phyloP scores from a whole-genome alignment of 2,329 filamentous ascomycete genomes.

The Pleurostoma richardsiae region DNA sequence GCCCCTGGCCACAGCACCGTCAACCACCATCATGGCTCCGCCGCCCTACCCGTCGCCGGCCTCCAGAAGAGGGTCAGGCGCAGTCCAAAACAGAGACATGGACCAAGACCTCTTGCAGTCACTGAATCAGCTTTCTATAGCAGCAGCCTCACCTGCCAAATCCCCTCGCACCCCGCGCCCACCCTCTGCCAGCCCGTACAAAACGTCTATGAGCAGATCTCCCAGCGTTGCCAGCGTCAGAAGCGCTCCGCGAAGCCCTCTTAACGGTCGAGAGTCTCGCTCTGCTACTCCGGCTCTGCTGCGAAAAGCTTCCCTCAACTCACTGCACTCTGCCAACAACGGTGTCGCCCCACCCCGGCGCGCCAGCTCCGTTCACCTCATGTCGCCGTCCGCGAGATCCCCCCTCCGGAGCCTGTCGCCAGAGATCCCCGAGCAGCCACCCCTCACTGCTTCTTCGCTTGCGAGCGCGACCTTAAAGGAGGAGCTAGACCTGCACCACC shows the following conservation, averaged over 20 bases:
- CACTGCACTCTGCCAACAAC: conserved; percentile 42
- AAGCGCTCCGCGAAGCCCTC: conserved; percentile 34
- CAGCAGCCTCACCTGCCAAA: conserved; percentile 6
- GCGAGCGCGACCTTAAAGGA: conserved; percentile 64
- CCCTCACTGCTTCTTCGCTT: conserved; percentile 47
- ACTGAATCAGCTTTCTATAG: conserved; percentile 1
- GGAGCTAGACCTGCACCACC: conserved; percentile 62
- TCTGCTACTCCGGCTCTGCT: conserved; percentile 45
- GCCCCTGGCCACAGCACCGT: background rate
- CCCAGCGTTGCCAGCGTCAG: conserved; percentile 30
- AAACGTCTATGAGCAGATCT: conserved; percentile 29
- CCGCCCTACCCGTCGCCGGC: background rate
- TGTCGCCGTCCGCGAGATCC: conserved; percentile 36
- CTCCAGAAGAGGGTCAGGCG: background rate
- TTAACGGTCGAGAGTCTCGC: conserved; percentile 35
- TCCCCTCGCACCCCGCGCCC: conserved; percentile 13
- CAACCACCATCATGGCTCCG: background rate
- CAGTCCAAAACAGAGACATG: background rate
- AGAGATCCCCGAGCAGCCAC: conserved; percentile 29
- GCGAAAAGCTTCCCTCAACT: conserved; percentile 54
- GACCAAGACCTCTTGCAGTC: background rate
- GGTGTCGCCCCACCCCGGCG: conserved; percentile 40
- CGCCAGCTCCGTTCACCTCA: conserved; percentile 38
- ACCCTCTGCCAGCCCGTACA: conserved; percentile 25
- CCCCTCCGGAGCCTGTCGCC: conserved; percentile 26